Conservation (phyloP, 139 green algal species). For the Closterium sp. region DNA sequence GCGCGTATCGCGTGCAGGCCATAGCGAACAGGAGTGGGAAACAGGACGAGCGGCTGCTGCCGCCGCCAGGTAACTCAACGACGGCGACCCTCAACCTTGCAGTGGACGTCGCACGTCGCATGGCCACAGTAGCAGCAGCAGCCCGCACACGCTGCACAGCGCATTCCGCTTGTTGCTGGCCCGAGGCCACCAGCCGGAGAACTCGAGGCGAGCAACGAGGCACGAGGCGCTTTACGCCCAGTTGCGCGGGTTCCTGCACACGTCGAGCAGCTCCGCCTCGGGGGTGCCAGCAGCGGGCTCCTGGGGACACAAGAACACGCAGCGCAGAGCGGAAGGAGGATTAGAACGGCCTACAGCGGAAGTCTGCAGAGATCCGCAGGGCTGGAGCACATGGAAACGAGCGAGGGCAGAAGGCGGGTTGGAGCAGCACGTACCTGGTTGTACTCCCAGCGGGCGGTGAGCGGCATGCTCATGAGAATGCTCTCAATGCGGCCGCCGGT, state of each 20-base stretch:
- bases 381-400: background rate
- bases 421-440: constrained; percentile 56
- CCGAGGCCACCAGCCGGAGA: background rate
- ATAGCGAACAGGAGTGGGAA: background rate
- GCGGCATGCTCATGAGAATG: constrained; percentile 62
- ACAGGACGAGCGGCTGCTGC: background rate
- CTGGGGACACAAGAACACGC: constrained; percentile 6
- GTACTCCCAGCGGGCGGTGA: constrained; percentile 85
- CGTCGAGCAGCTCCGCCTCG: constrained; percentile 84
- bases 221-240: constrained; percentile 15
- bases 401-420: no score
- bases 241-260: constrained; percentile 72
- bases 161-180: background rate
- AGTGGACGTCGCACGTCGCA: background rate
- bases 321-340: background rate
- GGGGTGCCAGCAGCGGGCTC: constrained; percentile 61
- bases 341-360: background rate
- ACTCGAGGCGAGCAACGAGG: no score
- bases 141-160: background rate
- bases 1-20: background rate
- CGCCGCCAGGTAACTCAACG: background rate
- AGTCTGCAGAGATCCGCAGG: background rate
- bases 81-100: background rate
- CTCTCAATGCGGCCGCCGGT: constrained; percentile 95
- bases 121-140: background rate